Base-by-base conservation (phyloP, 306 rosid species). In the Astragalus glycyphyllos region DNA sequence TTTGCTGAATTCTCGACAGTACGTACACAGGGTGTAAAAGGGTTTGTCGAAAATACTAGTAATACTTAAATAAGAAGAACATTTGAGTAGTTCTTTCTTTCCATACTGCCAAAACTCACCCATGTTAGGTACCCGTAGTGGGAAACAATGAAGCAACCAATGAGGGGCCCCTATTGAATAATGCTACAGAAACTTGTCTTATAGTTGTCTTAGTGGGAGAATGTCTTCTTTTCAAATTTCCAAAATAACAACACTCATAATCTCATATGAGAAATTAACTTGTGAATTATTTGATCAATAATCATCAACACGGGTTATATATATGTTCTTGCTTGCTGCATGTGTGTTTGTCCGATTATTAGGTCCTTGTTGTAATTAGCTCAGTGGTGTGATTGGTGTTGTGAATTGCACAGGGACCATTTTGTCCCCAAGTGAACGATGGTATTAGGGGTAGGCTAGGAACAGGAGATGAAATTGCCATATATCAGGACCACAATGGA, bases 71-170 rank as follows among this genome's bases (percentile, higher is more conserved):
- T 53, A 57, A 74, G 65, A 59, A 47, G 69, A 66, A 35, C 37
- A 69, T 53, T 71, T 74, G 81, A 56, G 58, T 55, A 65, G 49
- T 63, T 17, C 13, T 41, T 49, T 70, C 13, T 41, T 49, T 70
- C 80, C 80, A 56, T 61, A 56, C 57, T 75, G 74, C 78, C 75
- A 80, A 73, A 67, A 14, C 76, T 64, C 5, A 72, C 79, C 71
- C 84, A 79, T 81, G 85, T 83, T 81, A 81, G 88, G 83, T 73
- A 74, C 63, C 80, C 47, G 29, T 78, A 82, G 89, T 82, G 96
- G 91, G 88, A 86, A 87, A 83, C 96, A 83, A 71, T 60, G 84
- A 83, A 68, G 88, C 86, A 79, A 11, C 3, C 31, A 26, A 26
- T 40, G 45, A 73, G 76, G 84, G 90, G 84, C 9, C 85, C 96